A percentile compares a stretch with the other conserved stretches of the same genome.
Evolutionary conservation across 2,329 filamentous ascomycete genomes (phyloP).

Genomic region (Penicillium palitans): DNA sequence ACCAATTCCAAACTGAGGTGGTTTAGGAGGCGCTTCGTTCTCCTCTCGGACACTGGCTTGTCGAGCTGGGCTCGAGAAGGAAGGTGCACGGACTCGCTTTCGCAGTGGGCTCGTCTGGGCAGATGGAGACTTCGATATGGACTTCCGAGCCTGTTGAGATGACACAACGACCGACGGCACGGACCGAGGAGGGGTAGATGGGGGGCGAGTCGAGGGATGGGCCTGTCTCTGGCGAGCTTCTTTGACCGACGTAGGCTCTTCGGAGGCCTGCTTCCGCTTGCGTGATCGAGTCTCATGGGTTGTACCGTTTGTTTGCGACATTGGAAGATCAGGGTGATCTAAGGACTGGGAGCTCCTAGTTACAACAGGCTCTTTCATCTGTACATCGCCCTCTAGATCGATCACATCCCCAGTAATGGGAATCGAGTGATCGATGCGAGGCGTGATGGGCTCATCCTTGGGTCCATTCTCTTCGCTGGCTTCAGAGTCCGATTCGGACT

Average conservation of each 20-base stretch:
- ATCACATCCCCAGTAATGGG: background rate
- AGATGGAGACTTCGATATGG: background rate
- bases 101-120: background rate
- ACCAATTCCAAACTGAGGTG: constrained; percentile 21
- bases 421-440: background rate
- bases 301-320: background rate
- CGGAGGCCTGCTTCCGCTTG: constrained; percentile 32
- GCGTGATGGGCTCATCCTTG: background rate
- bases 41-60: background rate
- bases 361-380: constrained; percentile 13
- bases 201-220: background rate
- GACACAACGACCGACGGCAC: background rate
- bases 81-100: constrained; percentile 18
- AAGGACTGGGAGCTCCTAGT: background rate
- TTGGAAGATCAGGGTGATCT: background rate
- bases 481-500: background rate
- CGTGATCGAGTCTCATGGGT: constrained; percentile 10
- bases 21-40: background rate
- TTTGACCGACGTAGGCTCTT: constrained; percentile 23
- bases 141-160: background rate
- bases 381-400: constrained; percentile 18
- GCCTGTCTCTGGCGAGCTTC: constrained; percentile 21
- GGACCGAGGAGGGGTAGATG: background rate
- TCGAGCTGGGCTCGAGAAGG: constrained; percentile 23
- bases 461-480: background rate